phyloP scores from a whole-genome alignment of 805 yeast species.

The Sugiyamaella smithiae region DNA sequence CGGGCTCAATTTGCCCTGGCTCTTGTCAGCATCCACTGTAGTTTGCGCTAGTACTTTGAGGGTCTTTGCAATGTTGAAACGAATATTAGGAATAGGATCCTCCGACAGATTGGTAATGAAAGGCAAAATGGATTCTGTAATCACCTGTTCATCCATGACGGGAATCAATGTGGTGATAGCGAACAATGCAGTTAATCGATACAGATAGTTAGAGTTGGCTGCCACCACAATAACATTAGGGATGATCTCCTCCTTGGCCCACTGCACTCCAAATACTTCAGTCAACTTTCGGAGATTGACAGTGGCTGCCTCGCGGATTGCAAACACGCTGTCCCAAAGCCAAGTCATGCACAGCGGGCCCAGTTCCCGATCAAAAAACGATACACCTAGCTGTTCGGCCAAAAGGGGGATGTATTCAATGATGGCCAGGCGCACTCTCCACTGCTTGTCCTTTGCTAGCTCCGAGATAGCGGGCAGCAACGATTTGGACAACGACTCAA shows the following conservation, averaged over 20 bases:
- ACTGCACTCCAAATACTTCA: slow-evolving; percentile 82
- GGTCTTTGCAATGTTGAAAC: slow-evolving; percentile 92
- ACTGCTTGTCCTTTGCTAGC: slow-evolving; percentile 91
- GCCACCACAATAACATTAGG: slow-evolving; percentile 65
- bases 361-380: slow-evolving; percentile 87
- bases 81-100: slow-evolving; percentile 90
- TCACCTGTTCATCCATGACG: slow-evolving; percentile 58
- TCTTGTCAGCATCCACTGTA: slow-evolving; percentile 30
- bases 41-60: slow-evolving; percentile 60
- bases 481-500: slow-evolving; percentile 78
- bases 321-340: slow-evolving; percentile 97
- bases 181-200: slow-evolving; percentile 86
- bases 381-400: slow-evolving; percentile 91
- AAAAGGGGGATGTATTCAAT: slow-evolving; percentile 93
- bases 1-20: background rate
- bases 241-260: slow-evolving; percentile 87
- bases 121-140: slow-evolving; percentile 69
- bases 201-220: slow-evolving; percentile 67
- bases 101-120: slow-evolving; percentile 66
- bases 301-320: slow-evolving; percentile 96
- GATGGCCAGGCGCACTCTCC: slow-evolving; percentile 97
- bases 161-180: slow-evolving; percentile 82
- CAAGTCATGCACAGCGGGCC: slow-evolving; percentile 92
- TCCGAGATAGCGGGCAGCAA: slow-evolving; percentile 94
- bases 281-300: slow-evolving; percentile 75